Evolutionary conservation across 371 early-diverging fungal genomes (phyloP).

Genomic region (Sporodiniella umbellata): DNA sequence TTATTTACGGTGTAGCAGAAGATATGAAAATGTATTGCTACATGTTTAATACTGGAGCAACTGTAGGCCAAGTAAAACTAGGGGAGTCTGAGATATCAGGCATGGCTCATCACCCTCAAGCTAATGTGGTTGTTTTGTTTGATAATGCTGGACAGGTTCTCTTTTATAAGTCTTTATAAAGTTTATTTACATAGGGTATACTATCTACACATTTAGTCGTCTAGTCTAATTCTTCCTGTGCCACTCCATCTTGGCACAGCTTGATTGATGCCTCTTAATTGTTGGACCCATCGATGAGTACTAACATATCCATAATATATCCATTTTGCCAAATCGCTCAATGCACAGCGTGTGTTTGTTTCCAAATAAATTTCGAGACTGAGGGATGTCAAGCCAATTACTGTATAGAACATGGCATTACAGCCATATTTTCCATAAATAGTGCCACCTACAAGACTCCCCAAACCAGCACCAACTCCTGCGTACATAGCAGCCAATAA

Average conservation of each 20-base stretch:
- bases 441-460: constrained; percentile 44
- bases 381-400: constrained; percentile 31
- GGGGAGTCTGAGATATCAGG: constrained; percentile 69
- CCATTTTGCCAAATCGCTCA: constrained; percentile 32
- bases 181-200: neutral
- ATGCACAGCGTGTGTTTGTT: constrained; percentile 43
- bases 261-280: constrained; percentile 37
- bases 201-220: constrained; percentile 8
- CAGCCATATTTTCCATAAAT: constrained; percentile 44
- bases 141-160: constrained; percentile 66
- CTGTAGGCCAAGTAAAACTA: constrained; percentile 26
- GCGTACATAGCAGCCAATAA: constrained; percentile 53
- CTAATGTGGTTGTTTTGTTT: constrained; percentile 69
- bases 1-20: constrained; percentile 70
- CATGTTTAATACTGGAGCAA: constrained; percentile 48
- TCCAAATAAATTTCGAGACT: constrained; percentile 47
- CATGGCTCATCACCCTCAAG: constrained; percentile 67
- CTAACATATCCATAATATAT: constrained; percentile 19
- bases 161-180: constrained; percentile 42
- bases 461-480: constrained; percentile 47
- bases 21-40: constrained; percentile 58
- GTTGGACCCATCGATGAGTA: constrained; percentile 31
- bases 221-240: constrained; percentile 34
- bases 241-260: constrained; percentile 53
- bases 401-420: constrained; percentile 46